phyloP scores from a whole-genome alignment of 768 basidiomycete genomes.

The Suillus subalutaceus region DNA sequence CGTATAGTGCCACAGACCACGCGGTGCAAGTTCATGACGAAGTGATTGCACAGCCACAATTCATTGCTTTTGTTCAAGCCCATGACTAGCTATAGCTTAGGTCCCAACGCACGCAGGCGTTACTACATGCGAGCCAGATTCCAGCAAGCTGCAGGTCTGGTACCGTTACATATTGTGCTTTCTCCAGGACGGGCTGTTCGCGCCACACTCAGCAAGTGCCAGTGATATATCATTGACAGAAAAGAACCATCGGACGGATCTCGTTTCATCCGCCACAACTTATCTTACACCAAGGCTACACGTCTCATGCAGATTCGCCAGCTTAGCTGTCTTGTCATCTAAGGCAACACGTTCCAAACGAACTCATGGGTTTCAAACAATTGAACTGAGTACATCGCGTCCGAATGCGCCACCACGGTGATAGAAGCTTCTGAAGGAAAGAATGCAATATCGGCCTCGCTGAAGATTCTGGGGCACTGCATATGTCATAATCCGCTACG shows the following conservation, averaged over 20 bases:
- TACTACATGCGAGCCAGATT: not conserved
- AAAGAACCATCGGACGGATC: not conserved
- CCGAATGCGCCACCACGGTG: not conserved
- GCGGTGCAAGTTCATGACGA: not conserved
- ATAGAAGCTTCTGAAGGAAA: not conserved
- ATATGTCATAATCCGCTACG: not conserved
- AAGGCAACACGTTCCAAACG: not conserved
- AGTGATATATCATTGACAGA: not conserved
- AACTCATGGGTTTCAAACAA: not conserved
- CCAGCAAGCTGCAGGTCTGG: not conserved
- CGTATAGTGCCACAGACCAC: not conserved
- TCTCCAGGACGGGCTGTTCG: not conserved
- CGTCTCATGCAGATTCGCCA: not conserved
- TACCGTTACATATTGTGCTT: not conserved
- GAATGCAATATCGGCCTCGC: too few species aligned
- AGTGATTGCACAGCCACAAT: not conserved
- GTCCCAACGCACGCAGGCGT: not conserved
- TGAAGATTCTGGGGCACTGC: not conserved
- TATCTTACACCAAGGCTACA: not conserved
- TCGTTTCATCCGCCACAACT: not conserved
- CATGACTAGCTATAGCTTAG: not conserved
- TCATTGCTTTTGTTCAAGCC: not conserved
- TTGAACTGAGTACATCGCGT: not conserved
- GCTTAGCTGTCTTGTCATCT: not conserved
- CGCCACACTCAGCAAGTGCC: not conserved